Percentiles rank a stretch among this genome's conserved stretches.
phyloP scores from a whole-genome alignment of 2,329 filamentous ascomycete genomes.

The Aspergillus sp. region DNA sequence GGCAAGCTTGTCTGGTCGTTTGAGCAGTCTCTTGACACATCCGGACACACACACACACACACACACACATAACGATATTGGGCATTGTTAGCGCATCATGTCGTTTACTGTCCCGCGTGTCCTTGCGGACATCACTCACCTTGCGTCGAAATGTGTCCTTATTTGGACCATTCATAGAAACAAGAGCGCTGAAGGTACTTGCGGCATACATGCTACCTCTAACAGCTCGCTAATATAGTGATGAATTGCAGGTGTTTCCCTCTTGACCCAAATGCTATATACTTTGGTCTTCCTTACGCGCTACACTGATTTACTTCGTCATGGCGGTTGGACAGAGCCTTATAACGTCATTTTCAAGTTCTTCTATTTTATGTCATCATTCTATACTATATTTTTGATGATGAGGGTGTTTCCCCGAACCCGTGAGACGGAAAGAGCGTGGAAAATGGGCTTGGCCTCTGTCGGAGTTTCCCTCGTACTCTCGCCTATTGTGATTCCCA shows the following conservation, averaged over 20 bases:
- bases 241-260: constrained; percentile 67
- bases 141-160: constrained; percentile 83
- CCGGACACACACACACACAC: no score
- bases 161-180: constrained; percentile 90
- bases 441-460: constrained; percentile 78
- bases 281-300: constrained; percentile 79
- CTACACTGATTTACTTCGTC: constrained; percentile 77
- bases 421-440: constrained; percentile 87
- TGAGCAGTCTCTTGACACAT: background rate
- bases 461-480: constrained; percentile 64
- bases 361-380: constrained; percentile 79
- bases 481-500: constrained; percentile 71
- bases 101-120: constrained; percentile 62
- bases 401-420: constrained; percentile 81
- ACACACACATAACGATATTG: background rate
- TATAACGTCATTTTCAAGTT: constrained; percentile 87
- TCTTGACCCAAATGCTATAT: constrained; percentile 87
- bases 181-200: constrained; percentile 74
- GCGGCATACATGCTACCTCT: background rate
- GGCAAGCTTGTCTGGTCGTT: background rate
- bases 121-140: constrained; percentile 79
- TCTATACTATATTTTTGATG: constrained; percentile 88
- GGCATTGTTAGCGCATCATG: background rate
- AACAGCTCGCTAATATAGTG: constrained; percentile 6
- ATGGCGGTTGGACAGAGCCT: constrained; percentile 31